Conservation (phyloP, 495 filamentous ascomycete species). For the Penicillium lividum region DNA sequence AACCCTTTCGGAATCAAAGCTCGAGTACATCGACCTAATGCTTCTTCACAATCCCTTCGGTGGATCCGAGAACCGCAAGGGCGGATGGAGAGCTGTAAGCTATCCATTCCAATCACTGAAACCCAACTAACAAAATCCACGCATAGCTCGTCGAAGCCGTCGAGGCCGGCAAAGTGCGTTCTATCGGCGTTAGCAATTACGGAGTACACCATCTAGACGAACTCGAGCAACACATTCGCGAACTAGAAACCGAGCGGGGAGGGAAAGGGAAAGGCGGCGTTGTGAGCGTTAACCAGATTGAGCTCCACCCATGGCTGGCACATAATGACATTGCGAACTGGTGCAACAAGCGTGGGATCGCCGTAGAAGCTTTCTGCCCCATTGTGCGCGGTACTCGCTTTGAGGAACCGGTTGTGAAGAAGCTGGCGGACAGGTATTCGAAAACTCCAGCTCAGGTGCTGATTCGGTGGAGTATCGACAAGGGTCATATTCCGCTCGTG, state of each 20-base stretch:
- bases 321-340: constrained; percentile 55
- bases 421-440: constrained; percentile 56
- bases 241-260: constrained; percentile 19
- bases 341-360: constrained; percentile 56
- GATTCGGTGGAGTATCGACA: constrained; percentile 60
- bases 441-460: constrained; percentile 64
- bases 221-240: constrained; percentile 36
- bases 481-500: constrained; percentile 64
- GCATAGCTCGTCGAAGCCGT: constrained; percentile 60
- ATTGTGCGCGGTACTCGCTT: constrained; percentile 60
- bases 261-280: constrained; percentile 50
- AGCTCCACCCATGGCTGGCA: constrained; percentile 71
- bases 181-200: constrained; percentile 67
- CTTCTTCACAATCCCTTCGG: constrained; percentile 67
- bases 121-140: neutral
- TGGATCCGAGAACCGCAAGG: constrained; percentile 56
- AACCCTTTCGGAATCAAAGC: constrained; percentile 52
- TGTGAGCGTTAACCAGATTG: constrained; percentile 66
- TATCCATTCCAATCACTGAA: neutral
- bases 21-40: constrained; percentile 67
- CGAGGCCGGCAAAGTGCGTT: constrained; percentile 57
- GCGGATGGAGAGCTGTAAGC: constrained; percentile 58
- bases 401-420: constrained; percentile 49
- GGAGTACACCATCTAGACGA: constrained; percentile 68
- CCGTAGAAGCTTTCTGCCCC: constrained; percentile 66